Conservation (phyloP, 163 green algal genomes). For the Scenedesmus sp. region DNA sequence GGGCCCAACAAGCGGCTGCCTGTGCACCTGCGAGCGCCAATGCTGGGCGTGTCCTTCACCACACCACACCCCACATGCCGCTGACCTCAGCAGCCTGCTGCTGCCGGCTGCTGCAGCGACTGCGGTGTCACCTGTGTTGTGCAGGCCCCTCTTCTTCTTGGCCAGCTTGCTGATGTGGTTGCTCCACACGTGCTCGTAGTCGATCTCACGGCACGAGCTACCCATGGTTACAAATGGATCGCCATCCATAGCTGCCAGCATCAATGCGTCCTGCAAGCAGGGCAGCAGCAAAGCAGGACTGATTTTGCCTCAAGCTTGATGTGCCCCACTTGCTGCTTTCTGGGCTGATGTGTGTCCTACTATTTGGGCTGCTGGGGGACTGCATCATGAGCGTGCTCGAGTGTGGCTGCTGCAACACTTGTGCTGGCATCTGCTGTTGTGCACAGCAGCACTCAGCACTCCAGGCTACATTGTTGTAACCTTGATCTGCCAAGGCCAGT, state of each 20-base stretch:
- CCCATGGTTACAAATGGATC: slow-evolving; percentile 61
- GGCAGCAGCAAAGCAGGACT: no score
- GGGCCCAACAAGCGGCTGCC: no score
- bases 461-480: neutral
- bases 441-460: neutral
- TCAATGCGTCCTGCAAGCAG: neutral
- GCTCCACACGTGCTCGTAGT: slow-evolving; percentile 23
- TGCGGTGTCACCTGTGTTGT: neutral
- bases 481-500: no score
- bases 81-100: neutral
- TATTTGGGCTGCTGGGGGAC: no score
- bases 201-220: slow-evolving; percentile 20
- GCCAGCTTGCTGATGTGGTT: neutral
- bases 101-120: neutral
- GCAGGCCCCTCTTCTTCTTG: neutral
- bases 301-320: no score
- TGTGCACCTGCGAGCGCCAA: no score
- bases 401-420: no score
- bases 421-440: no score
- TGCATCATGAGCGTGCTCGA: no score
- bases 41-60: no score
- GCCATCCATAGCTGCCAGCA: slow-evolving; percentile 55
- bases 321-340: no score
- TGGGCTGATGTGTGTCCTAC: no score
- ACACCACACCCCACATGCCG: neutral